A percentile compares a stretch with the other conserved stretches of the same genome.
phyloP scores from a whole-genome alignment of 1,284 basidiomycete species.

The Pyrrhoderma noxium region DNA sequence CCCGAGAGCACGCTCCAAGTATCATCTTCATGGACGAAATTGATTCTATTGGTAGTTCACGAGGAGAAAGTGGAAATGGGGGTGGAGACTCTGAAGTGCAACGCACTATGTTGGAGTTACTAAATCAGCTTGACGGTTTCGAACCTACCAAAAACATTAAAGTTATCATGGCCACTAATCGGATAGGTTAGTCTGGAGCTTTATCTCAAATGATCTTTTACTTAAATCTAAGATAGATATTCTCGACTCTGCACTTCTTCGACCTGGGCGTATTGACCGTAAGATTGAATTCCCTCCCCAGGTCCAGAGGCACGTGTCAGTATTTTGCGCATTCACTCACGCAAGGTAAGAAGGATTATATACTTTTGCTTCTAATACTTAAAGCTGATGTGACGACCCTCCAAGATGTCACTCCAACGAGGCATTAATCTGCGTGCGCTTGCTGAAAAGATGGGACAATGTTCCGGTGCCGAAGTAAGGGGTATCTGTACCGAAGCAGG shows the following conservation, averaged over 20 bases:
- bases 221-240: slow-evolving; percentile 55
- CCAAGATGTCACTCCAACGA: slow-evolving; percentile 92
- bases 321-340: slow-evolving; percentile 94
- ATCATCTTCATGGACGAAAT: slow-evolving; percentile 99
- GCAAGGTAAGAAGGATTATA: slow-evolving; percentile 58
- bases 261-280: slow-evolving; percentile 95
- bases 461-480: slow-evolving; percentile 94
- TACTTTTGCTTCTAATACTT: neutral
- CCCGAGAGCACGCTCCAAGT: slow-evolving; percentile 95
- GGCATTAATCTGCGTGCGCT: slow-evolving; percentile 93
- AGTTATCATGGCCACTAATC: slow-evolving; percentile 98
- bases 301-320: slow-evolving; percentile 96
- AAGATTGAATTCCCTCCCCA: slow-evolving; percentile 99
- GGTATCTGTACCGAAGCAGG: slow-evolving; percentile 99
- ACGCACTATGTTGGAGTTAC: slow-evolving; percentile 93
- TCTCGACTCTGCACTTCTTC: slow-evolving; percentile 88
- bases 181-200: slow-evolving; percentile 61
- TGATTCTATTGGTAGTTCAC: slow-evolving; percentile 92
- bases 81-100: slow-evolving; percentile 96
- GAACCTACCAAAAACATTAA: slow-evolving; percentile 99
- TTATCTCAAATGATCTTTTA: neutral
- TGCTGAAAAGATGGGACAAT: slow-evolving; percentile 99
- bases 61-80: slow-evolving; percentile 85
- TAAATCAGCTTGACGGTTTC: slow-evolving; percentile 97
- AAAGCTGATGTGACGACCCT: slow-evolving; percentile 1